phyloP scores from a whole-genome alignment of 1,284 basidiomycete species.

The Cutaneotrichosporon cutaneum region DNA sequence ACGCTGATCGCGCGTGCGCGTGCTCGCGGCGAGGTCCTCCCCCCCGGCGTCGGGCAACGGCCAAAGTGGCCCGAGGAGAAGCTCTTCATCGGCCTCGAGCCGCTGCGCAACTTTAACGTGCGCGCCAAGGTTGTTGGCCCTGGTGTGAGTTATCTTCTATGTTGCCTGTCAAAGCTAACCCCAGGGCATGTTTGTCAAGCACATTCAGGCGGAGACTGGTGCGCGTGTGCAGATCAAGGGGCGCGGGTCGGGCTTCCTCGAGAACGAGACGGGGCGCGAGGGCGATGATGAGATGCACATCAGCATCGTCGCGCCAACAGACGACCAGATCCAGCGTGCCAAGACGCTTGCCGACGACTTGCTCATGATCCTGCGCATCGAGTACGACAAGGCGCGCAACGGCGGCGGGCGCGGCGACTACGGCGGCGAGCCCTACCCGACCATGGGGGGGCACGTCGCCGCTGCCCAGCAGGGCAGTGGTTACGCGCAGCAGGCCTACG shows the following conservation, averaged over 20 bases:
- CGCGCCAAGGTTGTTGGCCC: constrained; percentile 97
- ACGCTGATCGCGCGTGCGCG: constrained; percentile 52
- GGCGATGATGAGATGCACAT: constrained; percentile 91
- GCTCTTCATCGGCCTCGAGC: constrained; percentile 79
- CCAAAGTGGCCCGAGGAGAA: constrained; percentile 97
- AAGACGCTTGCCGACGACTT: constrained; percentile 87
- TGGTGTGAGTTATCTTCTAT: constrained; percentile 59
- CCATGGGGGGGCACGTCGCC: constrained; percentile 45
- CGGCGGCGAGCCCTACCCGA: constrained; percentile 61
- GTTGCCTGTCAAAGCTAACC: not conserved
- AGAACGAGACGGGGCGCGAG: constrained; percentile 88
- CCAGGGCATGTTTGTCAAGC: constrained; percentile 95
- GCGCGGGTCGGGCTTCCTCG: constrained; percentile 88
- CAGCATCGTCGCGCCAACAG: constrained; percentile 87
- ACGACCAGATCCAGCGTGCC: constrained; percentile 79
- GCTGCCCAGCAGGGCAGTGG: constrained; percentile 57
- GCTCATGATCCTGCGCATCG: constrained; percentile 75
- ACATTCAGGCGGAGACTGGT: constrained; percentile 93
- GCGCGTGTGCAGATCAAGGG: constrained; percentile 99
- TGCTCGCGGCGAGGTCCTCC: constrained; percentile 42
- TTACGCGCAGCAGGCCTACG: constrained; percentile 19
- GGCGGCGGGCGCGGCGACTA: constrained; percentile 57
- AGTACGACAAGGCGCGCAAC: constrained; percentile 72
- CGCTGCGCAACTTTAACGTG: constrained; percentile 93
- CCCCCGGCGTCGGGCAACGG: constrained; percentile 46